Base-by-base conservation (phyloP, 805 yeast genomes). In the Kuraishia cidri region DNA sequence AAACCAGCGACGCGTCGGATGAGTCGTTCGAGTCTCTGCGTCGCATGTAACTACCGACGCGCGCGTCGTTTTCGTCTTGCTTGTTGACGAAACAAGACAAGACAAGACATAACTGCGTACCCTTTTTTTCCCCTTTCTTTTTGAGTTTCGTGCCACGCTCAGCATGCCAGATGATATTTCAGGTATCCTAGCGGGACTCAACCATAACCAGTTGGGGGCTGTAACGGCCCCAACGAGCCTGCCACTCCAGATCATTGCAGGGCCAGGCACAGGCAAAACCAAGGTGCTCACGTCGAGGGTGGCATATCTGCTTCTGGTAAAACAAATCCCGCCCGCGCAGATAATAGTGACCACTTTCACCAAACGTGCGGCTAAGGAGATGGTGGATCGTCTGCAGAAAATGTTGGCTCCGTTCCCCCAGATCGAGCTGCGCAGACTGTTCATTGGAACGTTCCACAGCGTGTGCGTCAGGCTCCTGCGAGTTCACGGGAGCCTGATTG, bases 281-380 rank as follows among this genome's bases (percentile, higher is more conserved):
- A 78, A 76, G 49, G 90, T 92, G 2, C 54, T 90, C 19, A 77
- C 85, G 0, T 67, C 86, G 1, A 62, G 96, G 29, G 92, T 88
- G 7, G 88, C 88, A 1, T 71, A 76, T 45, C 58, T 88, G 19
- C 43, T 88, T 6, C 37, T 71, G 3, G 52, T 66, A 6, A 62
- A 69, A 23, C 54, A 64, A 2, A 52, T 83, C 1, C 59, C 63
- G 1, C 88, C 97, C 0, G 60, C 64, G 22, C 58, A 69, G 30
- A 67, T 92, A 13, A 69, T 90, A 1, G 92, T 88, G 14, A 85
- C 96, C 5, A 88, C 97, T 0, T 90, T 90, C 59, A 90, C 97
- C 9, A 83, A 84, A 45, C 84, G 82, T 45, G 97, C 98, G 0
- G 94, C 97, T 2, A 69, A 64, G 33, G 97, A 90, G 56, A 79